Evolutionary conservation across 306 rosid species (phyloP).

Genomic region (Rosa multiflora): DNA sequence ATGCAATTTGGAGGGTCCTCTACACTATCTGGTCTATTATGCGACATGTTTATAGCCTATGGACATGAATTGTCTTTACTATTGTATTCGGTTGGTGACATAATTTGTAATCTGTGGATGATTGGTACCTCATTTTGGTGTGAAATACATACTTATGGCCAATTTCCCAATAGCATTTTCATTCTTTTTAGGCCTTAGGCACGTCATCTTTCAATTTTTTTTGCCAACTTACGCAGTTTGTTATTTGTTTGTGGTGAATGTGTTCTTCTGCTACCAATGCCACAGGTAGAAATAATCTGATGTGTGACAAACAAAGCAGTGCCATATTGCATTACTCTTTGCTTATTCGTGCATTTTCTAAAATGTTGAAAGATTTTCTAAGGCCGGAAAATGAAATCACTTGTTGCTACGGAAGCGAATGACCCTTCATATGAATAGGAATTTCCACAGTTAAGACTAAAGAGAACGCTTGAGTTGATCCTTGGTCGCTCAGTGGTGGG

Average conservation of each 20-base stretch:
- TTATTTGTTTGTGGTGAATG: background rate
- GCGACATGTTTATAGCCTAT: conserved; percentile 29
- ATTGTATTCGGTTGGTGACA: conserved; percentile 10
- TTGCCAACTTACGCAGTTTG: background rate
- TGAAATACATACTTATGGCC: conserved; percentile 26
- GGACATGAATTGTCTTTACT: conserved; percentile 30
- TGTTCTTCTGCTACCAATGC: background rate
- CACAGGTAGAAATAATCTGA: background rate
- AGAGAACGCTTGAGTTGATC: background rate
- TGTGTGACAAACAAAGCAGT: background rate
- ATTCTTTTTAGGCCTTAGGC: background rate
- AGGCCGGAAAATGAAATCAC: background rate
- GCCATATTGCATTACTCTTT: background rate
- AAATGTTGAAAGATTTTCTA: background rate
- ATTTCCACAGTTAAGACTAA: background rate
- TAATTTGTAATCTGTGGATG: conserved; percentile 36
- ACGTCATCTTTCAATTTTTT: background rate
- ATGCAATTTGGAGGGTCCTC: conserved; percentile 14
- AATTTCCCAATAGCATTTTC: background rate
- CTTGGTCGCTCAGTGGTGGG: background rate
- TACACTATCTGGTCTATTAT: conserved; percentile 20
- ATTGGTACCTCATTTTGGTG: conserved; percentile 25
- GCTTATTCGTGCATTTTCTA: background rate
- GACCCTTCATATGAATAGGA: background rate
- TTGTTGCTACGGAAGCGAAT: background rate